Evolutionary conservation across 139 green algal genomes (phyloP), one percentile per base, ranked within the genome.

Genomic region (Microglena sp.): DNA sequence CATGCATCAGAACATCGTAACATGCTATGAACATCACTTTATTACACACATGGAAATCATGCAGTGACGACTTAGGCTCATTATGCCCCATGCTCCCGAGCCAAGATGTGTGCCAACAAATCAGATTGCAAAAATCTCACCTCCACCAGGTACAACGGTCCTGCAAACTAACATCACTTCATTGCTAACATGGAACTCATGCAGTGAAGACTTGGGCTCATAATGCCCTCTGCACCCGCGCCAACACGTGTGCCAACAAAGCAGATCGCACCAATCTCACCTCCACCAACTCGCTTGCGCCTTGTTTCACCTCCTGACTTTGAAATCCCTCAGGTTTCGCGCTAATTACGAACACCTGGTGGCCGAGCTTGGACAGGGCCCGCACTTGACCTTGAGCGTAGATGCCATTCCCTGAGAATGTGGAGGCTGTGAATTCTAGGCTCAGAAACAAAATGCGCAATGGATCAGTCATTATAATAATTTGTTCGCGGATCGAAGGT

Each of bases 341-440:
- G 11, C 53, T 59, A 0, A 89, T 46, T 0, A 90, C 81, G 21
- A 86, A 60, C 15, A 90, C 59, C 15, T 80, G 2, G 26, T 84
- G 74, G 0, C 75, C 74, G 2, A 71, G 61, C 3, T 22, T 27
- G 1, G 27, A 29, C 7, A 87, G 28, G 2, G 68, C 64, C 2
- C 77, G 55, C 0, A 87, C 80, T 72, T 87, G 67, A 33, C 31
- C 24, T 26, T 70, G 67, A 3, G 81, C 76, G 55, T 95, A 94
- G 0, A 94, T 57, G 4, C 87, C 87, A 50, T 94, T 94, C 1
- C 71, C 71, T 21, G 26, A 54, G 30, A 70, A 72, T 5, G 85
- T 93, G 3, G n/a, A n/a, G n/a, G n/a, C n/a, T n/a, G n/a, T n/a
- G n/a, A n/a, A n/a, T n/a, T n/a, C n/a, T n/a, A n/a, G n/a, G n/a